phyloP scores from a whole-genome alignment of 1,284 basidiomycete species.

The Somion occarium region DNA sequence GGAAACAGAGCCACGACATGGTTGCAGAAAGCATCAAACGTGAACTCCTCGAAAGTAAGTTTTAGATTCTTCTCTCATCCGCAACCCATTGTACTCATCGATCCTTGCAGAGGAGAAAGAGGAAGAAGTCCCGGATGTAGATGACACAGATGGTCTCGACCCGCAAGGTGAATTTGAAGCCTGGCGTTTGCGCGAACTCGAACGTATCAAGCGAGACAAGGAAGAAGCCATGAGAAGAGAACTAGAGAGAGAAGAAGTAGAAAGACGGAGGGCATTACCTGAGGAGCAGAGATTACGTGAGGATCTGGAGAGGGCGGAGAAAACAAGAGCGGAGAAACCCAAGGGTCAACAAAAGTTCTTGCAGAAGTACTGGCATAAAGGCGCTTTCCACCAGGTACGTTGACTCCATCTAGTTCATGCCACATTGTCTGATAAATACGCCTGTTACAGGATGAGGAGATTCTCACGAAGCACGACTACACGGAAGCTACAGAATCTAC shows the following conservation, averaged over 20 bases:
- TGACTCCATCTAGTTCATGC: conserved; percentile 5
- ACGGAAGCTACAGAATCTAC: conserved; percentile 87
- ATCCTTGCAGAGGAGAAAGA: conserved; percentile 73
- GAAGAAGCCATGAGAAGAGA: conserved; percentile 77
- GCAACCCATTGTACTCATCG: background rate
- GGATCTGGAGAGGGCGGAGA: conserved; percentile 82
- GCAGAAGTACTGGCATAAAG: conserved; percentile 99
- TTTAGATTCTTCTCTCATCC: background rate
- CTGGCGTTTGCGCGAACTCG: conserved; percentile 92
- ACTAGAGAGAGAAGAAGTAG: conserved; percentile 85
- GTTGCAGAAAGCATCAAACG: conserved; percentile 85
- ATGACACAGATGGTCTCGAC: conserved; percentile 94
- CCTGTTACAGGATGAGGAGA: conserved; percentile 72
- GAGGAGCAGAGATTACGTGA: conserved; percentile 89
- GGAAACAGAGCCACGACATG: conserved; percentile 78
- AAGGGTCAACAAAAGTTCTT: conserved; percentile 90
- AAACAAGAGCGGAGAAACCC: conserved; percentile 77
- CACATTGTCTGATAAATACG: background rate
- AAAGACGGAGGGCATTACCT: conserved; percentile 85
- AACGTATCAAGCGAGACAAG: conserved; percentile 87
- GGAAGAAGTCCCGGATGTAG: conserved; percentile 79
- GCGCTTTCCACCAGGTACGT: conserved; percentile 90
- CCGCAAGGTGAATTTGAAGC: conserved; percentile 91
- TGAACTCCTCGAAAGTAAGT: conserved; percentile 79
- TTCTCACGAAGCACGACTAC: conserved; percentile 82